Percentiles rank a stretch among this genome's conserved stretches.
Evolutionary conservation across 176 grass and related monocot species (phyloP).

Genomic region (Pontederia crassipes): DNA sequence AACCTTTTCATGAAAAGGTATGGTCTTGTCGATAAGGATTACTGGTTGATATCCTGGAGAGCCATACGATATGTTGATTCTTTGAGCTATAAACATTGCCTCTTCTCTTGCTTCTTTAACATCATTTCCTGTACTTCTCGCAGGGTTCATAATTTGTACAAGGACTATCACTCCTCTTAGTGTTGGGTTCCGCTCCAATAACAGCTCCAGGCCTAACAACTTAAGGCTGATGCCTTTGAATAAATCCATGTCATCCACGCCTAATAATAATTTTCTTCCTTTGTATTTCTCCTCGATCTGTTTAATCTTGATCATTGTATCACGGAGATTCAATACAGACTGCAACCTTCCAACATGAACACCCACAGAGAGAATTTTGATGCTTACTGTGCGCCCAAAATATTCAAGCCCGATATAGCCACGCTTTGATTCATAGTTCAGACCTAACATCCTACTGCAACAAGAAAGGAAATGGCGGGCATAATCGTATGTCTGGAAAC

Average conservation of each 20-base stretch:
- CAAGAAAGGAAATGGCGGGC: conserved; percentile 87
- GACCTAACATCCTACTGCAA: conserved; percentile 74
- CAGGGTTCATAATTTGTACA: conserved; percentile 82
- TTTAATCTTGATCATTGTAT: conserved; percentile 50
- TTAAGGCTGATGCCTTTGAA: conserved; percentile 94
- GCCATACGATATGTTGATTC: conserved; percentile 57
- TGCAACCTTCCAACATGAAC: conserved; percentile 62
- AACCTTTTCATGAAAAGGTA: conserved; percentile 67
- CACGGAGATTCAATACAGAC: conserved; percentile 56
- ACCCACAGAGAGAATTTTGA: conserved; percentile 87
- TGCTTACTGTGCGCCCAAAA: conserved; percentile 63
- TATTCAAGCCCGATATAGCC: conserved; percentile 90
- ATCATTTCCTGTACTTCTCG: conserved; percentile 69
- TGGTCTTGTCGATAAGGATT: conserved; percentile 53
- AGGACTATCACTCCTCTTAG: conserved; percentile 59
- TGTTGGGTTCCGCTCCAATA: conserved; percentile 56
- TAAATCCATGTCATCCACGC: conserved; percentile 81
- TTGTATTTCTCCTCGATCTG: conserved; percentile 66
- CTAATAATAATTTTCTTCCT: conserved; percentile 56
- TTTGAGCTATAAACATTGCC: conserved; percentile 33
- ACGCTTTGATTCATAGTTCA: conserved; percentile 82
- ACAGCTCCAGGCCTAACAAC: conserved; percentile 55
- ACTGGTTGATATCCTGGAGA: conserved; percentile 46
- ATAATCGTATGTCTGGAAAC: conserved; percentile 97
- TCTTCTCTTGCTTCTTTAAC: conserved; percentile 63